A percentile compares a stretch with the other conserved stretches of the same genome.
phyloP scores from a whole-genome alignment of 148 eudicot genomes.

The Camellia lanceoleosa region DNA sequence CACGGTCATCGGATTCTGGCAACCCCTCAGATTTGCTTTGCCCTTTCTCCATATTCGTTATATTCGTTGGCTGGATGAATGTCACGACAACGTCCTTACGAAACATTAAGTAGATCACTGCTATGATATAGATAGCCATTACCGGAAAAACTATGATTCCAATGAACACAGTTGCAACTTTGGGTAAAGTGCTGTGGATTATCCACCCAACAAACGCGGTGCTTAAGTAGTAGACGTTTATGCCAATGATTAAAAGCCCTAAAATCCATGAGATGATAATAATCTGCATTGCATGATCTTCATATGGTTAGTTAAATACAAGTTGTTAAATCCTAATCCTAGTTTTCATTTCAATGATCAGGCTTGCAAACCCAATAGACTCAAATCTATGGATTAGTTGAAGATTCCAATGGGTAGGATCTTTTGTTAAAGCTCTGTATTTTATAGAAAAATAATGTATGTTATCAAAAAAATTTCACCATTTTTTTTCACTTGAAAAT shows the following conservation, averaged over 20 bases:
- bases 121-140: constrained; percentile 54
- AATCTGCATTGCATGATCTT: constrained; percentile 31
- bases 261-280: constrained; percentile 58
- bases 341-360: too few species aligned
- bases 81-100: constrained; percentile 68
- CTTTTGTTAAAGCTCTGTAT: too few species aligned
- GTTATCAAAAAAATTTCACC: too few species aligned
- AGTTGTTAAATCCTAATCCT: neutral
- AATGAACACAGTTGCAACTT: constrained; percentile 60
- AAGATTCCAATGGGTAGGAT: neutral
- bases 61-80: constrained; percentile 40
- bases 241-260: constrained; percentile 61
- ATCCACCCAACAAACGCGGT: constrained; percentile 77
- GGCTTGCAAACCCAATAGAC: too few species aligned
- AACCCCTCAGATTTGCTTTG: constrained; percentile 8
- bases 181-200: constrained; percentile 56
- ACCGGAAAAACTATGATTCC: constrained; percentile 80
- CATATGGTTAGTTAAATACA: neutral
- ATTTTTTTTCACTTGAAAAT: too few species aligned
- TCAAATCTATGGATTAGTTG: neutral
- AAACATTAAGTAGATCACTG: constrained; percentile 68
- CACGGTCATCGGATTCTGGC: neutral
- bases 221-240: constrained; percentile 71
- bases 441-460: too few species aligned
- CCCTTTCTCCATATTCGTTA: constrained; percentile 31